phyloP scores from a whole-genome alignment of 192 early-diverging fungal genomes.

The Piromyces finnis region DNA sequence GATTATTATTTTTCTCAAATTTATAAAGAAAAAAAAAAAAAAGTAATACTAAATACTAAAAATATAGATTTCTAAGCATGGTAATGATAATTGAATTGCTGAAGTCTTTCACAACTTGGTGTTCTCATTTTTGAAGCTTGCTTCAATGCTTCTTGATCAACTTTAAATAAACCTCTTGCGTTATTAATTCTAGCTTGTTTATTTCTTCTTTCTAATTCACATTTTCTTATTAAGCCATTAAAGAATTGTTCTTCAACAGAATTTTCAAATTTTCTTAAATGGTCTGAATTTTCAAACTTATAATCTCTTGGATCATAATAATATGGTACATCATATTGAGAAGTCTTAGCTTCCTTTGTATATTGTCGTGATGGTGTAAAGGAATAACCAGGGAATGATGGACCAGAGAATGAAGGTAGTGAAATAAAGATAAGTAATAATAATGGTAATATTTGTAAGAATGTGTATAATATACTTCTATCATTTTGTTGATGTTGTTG shows the following conservation, averaged over 20 bases:
- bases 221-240: neutral
- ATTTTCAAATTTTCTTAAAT: neutral
- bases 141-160: neutral
- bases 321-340: neutral
- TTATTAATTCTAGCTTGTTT: neutral
- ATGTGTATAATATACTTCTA: neutral
- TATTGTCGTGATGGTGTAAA: neutral
- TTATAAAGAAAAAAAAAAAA: too few relatives aligned
- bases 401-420: neutral
- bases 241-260: neutral
- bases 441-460: neutral
- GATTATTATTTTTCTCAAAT: too few relatives aligned
- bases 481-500: neutral
- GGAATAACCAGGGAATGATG: neutral
- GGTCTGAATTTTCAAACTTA: neutral
- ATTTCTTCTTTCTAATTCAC: neutral
- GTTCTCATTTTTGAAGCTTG: neutral
- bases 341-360: neutral
- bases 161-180: neutral
- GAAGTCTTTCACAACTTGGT: neutral
- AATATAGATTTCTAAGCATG: too few relatives aligned
- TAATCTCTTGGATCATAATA: neutral
- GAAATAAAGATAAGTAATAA: neutral
- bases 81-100: neutral
- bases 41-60: too few relatives aligned